Evolutionary conservation across 768 basidiomycete genomes (phyloP), one percentile per base, ranked within the genome.

Genomic region (Chalciporus piperatus): DNA sequence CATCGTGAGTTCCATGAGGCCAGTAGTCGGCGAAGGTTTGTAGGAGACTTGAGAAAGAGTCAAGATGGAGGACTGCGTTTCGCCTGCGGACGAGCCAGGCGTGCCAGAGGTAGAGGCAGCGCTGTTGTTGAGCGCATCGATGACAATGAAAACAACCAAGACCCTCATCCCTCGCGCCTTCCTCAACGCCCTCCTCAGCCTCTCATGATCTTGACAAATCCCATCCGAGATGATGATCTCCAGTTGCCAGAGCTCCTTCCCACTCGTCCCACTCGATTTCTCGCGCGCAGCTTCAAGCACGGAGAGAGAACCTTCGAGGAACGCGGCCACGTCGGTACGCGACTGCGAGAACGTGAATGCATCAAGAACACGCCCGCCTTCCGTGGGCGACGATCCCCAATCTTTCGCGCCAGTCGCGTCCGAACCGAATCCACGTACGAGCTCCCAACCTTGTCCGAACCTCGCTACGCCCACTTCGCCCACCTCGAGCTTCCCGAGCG

Each of bases 171-270:
- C 95, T 59, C 87, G 83, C 4, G 96, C 97, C 58, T 81, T 83
- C 32, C 97, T 77, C 17, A 99, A 75, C 25, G 91, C 70, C 3
- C 84, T 83, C 33, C 88, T 83, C 45, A 99, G 76, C 58, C 79
- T 77, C 38, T 94, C 89, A 68, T 98, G 95, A 64, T 97, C 91
- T 67, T 98, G 93, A 65, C 95, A 98, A 59, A 98, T 89, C n/a
- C 97, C 97, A 62, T 99, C 97, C 14, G 94, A 98, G 54, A 99
- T 92, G 76, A 99, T 97, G 72, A 98, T 91, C 68, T 98, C 83
- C 48, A 99, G 79, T 66, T 99, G 97, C 97, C 97, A 98, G 20
- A 99, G 75, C 56, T 98, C 94, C 16, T 82, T 79, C 3, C 82
- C 75, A 16, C 85, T 86, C 39, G 76, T 75, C 68, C 77, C 39